phyloP scores from a whole-genome alignment of 306 rosid species.

The Glycine tomentella region DNA sequence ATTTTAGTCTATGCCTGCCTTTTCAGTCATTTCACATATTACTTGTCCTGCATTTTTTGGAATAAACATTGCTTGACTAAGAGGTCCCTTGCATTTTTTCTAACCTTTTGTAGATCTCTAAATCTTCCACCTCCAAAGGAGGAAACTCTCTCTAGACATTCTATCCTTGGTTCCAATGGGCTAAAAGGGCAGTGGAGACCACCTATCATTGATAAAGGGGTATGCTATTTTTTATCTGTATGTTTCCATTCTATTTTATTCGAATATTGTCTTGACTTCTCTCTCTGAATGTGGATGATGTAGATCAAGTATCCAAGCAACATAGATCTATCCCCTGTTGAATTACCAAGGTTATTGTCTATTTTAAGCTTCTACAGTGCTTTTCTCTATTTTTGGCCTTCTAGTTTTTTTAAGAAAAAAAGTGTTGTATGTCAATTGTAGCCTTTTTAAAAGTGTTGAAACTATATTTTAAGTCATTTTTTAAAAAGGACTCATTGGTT shows the following conservation, averaged over 20 bases:
- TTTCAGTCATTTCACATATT: not conserved
- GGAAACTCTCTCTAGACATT: slow-evolving; percentile 90
- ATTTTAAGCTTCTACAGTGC: slow-evolving; percentile 35
- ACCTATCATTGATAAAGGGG: slow-evolving; percentile 77
- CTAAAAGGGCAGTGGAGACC: slow-evolving; percentile 83
- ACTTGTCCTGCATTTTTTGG: not conserved
- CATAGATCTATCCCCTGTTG: slow-evolving; percentile 74
- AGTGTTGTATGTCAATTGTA: slow-evolving; percentile 6
- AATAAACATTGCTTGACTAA: slow-evolving; percentile 31
- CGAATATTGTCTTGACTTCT: slow-evolving; percentile 54
- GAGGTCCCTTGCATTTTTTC: slow-evolving; percentile 28
- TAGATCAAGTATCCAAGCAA: slow-evolving; percentile 86
- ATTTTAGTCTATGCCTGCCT: not conserved
- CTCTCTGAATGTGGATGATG: slow-evolving; percentile 60
- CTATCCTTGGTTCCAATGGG: slow-evolving; percentile 88
- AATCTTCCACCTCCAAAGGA: slow-evolving; percentile 68
- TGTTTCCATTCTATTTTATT: slow-evolving; percentile 41
- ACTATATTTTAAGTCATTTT: slow-evolving; percentile 6
- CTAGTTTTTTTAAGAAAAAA: slow-evolving; percentile 2
- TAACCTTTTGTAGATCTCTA: slow-evolving; percentile 69
- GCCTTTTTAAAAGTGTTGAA: slow-evolving; percentile 6
- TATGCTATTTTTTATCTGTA: slow-evolving; percentile 50
- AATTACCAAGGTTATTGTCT: slow-evolving; percentile 73
- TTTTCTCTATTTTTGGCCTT: slow-evolving; percentile 28
- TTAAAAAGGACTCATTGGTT: slow-evolving; percentile 32